Conservation (phyloP, 1,284 basidiomycete species). For the Austroboletus novae-zelandiae region DNA sequence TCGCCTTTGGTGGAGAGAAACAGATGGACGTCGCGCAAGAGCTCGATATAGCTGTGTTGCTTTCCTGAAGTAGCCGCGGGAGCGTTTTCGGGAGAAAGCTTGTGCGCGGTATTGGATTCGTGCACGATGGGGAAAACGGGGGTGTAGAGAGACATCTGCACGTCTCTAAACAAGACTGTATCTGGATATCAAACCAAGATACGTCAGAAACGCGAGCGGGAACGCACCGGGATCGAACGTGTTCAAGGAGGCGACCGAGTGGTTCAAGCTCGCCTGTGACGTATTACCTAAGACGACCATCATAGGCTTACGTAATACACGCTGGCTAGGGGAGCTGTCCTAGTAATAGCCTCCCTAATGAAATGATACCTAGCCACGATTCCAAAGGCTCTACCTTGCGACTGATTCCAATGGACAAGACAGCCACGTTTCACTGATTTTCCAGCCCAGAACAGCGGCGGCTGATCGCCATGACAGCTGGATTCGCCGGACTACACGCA, state of each 20-base stretch:
- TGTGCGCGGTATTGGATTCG: conserved; percentile 6
- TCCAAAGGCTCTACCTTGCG: conserved; percentile 2
- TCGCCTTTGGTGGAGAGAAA: conserved; percentile 34
- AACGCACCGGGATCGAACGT: neutral
- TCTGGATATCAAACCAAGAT: neutral
- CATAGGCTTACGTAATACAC: neutral
- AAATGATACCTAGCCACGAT: too few species aligned
- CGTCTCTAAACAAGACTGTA: neutral
- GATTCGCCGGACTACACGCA: conserved; percentile 20
- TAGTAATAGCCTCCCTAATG: too few species aligned
- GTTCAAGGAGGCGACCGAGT: too few species aligned
- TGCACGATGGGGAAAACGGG: conserved; percentile 31
- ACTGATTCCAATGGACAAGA: neutral
- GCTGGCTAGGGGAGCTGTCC: too few species aligned
- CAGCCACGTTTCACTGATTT: conserved; percentile 16
- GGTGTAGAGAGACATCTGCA: conserved; percentile 34
- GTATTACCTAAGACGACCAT: too few species aligned
- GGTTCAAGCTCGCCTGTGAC: too few species aligned
- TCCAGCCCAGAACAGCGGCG: conserved; percentile 8
- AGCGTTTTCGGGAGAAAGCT: conserved; percentile 1
- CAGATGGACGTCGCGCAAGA: conserved; percentile 30
- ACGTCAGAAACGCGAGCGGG: neutral
- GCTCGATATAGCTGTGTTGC: conserved; percentile 25
- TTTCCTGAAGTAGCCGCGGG: conserved; percentile 1
- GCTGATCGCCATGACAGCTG: conserved; percentile 22